These are phyloP conservation scores for Pseudozyma tsukubaensis DNA, from an alignment of 1,284 basidiomycete species.

Conservation along the genomic window DNA sequence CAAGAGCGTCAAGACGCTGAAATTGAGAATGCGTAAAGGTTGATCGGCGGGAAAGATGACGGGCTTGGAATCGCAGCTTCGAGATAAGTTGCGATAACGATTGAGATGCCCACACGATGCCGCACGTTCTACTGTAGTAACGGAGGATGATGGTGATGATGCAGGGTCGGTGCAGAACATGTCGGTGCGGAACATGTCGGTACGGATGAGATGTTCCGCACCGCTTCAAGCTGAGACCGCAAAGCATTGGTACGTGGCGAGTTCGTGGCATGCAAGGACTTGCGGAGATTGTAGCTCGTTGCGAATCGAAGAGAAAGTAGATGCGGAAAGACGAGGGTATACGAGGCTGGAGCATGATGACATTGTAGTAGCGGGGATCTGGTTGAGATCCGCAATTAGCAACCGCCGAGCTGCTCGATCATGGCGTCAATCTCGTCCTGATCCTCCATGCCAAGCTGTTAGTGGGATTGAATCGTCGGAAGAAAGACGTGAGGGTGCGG, in stretches of 20 bases:
- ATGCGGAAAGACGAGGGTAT: conserved; percentile 20
- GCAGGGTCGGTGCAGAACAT: not conserved
- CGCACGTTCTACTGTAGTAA: not conserved
- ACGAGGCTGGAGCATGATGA: not conserved
- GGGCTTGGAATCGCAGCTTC: not conserved
- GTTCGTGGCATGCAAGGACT: not conserved
- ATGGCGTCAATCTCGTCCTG: conserved; percentile 68
- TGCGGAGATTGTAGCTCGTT: not conserved
- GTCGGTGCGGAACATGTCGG: no score
- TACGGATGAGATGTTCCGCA: no score
- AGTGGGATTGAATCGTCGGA: not conserved
- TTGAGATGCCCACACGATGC: not conserved
- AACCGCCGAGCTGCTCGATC: conserved; percentile 67
- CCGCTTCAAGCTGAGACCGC: no score
- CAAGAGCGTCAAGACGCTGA: conserved; percentile 3
- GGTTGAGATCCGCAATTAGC: conserved; percentile 14
- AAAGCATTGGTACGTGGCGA: no score
- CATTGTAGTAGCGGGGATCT: not conserved
- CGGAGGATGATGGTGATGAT: not conserved
- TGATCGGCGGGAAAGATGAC: not conserved
- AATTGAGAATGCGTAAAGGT: not conserved
- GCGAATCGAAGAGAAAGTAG: not conserved
- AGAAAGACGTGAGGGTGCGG: not conserved
- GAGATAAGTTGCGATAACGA: not conserved
- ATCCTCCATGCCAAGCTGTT: conserved; percentile 67